Evolutionary conservation across 2,329 filamentous ascomycete species (phyloP).

Genomic region (Chlorencoelia australis): DNA sequence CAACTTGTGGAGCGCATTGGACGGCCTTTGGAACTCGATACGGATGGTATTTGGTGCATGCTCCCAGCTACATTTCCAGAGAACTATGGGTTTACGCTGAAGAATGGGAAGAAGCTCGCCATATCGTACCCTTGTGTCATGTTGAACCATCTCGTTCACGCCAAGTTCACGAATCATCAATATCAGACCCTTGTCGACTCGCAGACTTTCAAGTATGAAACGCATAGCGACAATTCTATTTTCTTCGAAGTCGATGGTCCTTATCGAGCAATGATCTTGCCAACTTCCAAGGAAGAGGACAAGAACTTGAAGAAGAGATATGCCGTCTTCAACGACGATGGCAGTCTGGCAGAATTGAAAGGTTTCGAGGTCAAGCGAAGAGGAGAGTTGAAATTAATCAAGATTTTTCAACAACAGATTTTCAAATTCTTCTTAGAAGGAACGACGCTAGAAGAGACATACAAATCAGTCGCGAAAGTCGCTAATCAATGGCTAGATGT

Average conservation of each 20-base stretch:
- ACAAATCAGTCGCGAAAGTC: constrained; percentile 83
- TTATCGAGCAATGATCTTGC: constrained; percentile 94
- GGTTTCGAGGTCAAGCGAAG: constrained; percentile 96
- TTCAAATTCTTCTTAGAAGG: constrained; percentile 99
- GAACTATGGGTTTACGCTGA: constrained; percentile 88
- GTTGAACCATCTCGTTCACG: constrained; percentile 96
- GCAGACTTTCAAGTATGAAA: constrained; percentile 80
- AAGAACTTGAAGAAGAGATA: constrained; percentile 99
- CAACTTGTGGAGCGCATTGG: constrained; percentile 90
- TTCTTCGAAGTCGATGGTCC: constrained; percentile 99
- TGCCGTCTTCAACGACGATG: constrained; percentile 97
- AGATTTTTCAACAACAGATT: constrained; percentile 98
- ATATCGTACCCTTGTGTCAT: constrained; percentile 98
- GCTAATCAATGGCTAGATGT: constrained; percentile 97
- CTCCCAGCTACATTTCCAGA: constrained; percentile 92
- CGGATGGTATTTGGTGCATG: constrained; percentile 99
- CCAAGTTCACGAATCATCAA: constrained; percentile 90
- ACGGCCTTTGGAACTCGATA: constrained; percentile 86
- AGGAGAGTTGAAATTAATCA: constrained; percentile 98
- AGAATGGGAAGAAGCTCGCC: constrained; percentile 90
- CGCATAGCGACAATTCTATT: constrained; percentile 96
- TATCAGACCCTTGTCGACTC: constrained; percentile 84
- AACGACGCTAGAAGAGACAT: constrained; percentile 76
- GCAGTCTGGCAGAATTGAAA: constrained; percentile 88
- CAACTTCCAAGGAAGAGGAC: constrained; percentile 96